Evolutionary conservation across 768 basidiomycete genomes (phyloP).

Genomic region (Atractiella rhizophila): DNA sequence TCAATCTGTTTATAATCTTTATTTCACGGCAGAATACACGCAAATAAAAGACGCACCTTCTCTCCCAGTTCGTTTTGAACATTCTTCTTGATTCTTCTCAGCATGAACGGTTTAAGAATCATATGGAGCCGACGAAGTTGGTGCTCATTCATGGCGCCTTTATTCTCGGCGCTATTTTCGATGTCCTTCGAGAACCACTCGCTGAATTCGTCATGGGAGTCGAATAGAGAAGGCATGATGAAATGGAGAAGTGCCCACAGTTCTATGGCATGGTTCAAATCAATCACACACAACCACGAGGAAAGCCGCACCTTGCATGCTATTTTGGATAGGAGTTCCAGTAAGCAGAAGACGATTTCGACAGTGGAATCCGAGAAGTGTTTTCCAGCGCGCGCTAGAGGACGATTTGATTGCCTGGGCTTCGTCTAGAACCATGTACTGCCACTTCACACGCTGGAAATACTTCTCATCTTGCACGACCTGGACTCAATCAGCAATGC

Average conservation of each 20-base stretch:
- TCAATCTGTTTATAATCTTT: conserved; percentile 43
- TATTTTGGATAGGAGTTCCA: conserved; percentile 96
- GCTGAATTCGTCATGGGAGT: conserved; percentile 96
- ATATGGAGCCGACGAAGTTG: conserved; percentile 85
- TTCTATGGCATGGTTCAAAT: conserved; percentile 25
- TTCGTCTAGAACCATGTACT: conserved; percentile 99
- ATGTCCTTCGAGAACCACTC: conserved; percentile 99
- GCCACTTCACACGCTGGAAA: conserved; percentile 93
- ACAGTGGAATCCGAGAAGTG: conserved; percentile 78
- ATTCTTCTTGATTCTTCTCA: conserved; percentile 83
- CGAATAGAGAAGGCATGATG: conserved; percentile 98
- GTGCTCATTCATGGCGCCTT: conserved; percentile 75
- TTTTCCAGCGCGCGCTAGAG: conserved; percentile 87
- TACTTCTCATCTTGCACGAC: conserved; percentile 93
- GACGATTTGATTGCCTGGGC: conserved; percentile 99
- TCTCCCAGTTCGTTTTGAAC: conserved; percentile 99
- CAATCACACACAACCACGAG: conserved; percentile 26
- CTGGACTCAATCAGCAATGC: conserved; percentile 23
- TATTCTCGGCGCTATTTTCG: conserved; percentile 64
- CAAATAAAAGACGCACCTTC: conserved; percentile 34
- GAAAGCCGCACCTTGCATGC: conserved; percentile 62
- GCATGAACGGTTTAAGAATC: conserved; percentile 98
- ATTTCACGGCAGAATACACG: not conserved
- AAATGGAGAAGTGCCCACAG: conserved; percentile 96
- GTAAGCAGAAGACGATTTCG: conserved; percentile 82